Evolutionary conservation across 2,329 filamentous ascomycete genomes (phyloP), one percentile per base, ranked within the genome.

Genomic region (Botryosphaeria agaves): DNA sequence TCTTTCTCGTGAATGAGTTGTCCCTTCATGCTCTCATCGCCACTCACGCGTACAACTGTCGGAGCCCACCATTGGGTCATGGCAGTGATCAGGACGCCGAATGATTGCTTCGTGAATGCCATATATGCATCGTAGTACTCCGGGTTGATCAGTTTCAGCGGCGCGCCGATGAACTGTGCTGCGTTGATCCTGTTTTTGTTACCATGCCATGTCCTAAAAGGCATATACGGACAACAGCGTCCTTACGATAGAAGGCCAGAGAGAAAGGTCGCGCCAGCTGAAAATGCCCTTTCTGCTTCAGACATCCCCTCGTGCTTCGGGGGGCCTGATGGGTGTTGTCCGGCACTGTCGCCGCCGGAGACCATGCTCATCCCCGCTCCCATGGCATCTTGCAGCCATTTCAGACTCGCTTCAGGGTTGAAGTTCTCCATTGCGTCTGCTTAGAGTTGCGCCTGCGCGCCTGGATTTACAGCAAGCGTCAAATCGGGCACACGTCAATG

Each of bases 51-150:
- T 32, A 92, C 76, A 4, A 73, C 67, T 0, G 81, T 89, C 3
- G 82, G 80, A n/a, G 78, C 76, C 76, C 81, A 92, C 62, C 80
- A 80, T 45, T 87, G 72, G 9, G 81, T 91, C 61, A 87, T 72
- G 26, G 76, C 77, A 14, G 77, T 84, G 38, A 76, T 73, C 26
- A 83, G 58, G 11, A 91, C 65, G 21, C 78, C 80, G 50, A 91
- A 91, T 2, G 71, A 80, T 46, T 81, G 72, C 53, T 92, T 92
- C 7, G 82, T 89, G 51, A 83, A 68, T 24, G 81, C 73, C 71
- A 92, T 91, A 56, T 83, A 91, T 37, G 75, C 69, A 53, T 91
- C 79, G 59, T 82, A 92, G 46, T 79, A 69, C 27, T 82, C 74
- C 34, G 71, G 71, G 48, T 83, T 77, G 44, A 83, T 59, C 36